phyloP scores from a whole-genome alignment of 2,329 filamentous ascomycete genomes.

The Penicillium sp. region DNA sequence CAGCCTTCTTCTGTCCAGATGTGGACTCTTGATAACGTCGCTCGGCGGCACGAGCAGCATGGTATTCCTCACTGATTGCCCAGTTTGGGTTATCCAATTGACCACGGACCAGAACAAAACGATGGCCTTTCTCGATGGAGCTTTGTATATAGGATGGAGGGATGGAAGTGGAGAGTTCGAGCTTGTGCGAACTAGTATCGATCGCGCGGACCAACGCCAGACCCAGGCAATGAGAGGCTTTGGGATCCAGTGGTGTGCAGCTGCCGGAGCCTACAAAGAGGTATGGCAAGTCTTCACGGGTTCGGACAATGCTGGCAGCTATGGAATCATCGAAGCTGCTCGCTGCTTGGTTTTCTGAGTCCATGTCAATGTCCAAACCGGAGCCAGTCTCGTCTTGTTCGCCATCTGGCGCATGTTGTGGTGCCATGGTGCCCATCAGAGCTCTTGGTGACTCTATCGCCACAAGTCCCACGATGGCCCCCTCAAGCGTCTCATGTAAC shows the following conservation, averaged over 20 bases:
- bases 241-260: slow-evolving; percentile 49
- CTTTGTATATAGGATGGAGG: slow-evolving; percentile 30
- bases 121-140: slow-evolving; percentile 36
- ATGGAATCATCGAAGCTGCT: neutral
- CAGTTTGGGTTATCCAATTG: slow-evolving; percentile 48
- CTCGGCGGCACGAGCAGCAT: slow-evolving; percentile 41
- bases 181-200: slow-evolving; percentile 38
- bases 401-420: slow-evolving; percentile 5
- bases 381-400: slow-evolving; percentile 9
- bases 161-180: slow-evolving; percentile 55
- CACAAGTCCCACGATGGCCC: slow-evolving; percentile 56
- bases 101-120: slow-evolving; percentile 53
- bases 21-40: slow-evolving; percentile 31
- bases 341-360: slow-evolving; percentile 11
- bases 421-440: slow-evolving; percentile 24
- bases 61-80: slow-evolving; percentile 48
- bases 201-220: slow-evolving; percentile 50
- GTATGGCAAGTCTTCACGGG: slow-evolving; percentile 54
- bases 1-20: slow-evolving; percentile 22
- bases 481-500: slow-evolving; percentile 55
- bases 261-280: slow-evolving; percentile 47
- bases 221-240: slow-evolving; percentile 51
- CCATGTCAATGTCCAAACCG: slow-evolving; percentile 24
- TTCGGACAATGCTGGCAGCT: slow-evolving; percentile 39
- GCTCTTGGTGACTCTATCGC: slow-evolving; percentile 46